Evolutionary conservation across 345 rosid genomes (phyloP), one percentile per base, ranked within the genome.

Genomic region (Linum trigynum): DNA sequence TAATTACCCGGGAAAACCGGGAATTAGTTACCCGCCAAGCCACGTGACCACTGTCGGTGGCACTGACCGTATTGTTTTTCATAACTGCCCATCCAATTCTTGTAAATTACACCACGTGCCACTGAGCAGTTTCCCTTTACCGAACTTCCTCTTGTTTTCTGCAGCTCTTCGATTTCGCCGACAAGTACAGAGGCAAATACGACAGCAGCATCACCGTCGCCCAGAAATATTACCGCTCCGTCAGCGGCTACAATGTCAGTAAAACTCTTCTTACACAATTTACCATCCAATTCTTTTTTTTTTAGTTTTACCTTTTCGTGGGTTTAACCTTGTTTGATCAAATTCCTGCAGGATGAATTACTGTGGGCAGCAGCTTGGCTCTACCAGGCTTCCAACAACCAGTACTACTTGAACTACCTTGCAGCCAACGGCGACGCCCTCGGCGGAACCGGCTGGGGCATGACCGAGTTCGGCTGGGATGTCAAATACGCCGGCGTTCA

Each of bases 141-240:
- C 51, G 37, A 12, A 7, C 67, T 45, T 48, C 41, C n/a, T 57
- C 32, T 0, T 60, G 11, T 5, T 32, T 3, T 38, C 69, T 72
- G 12, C 92, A 94, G 99, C 77, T 94, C 39, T 94, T 94, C 59
- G 88, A 84, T 66, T 90, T 94, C 62, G 99, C 99, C 15, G 97
- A 94, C 83, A 94, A 86, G 74, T 83, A 94, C 90, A 84, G 97
- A 67, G 99, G 97, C 65, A 94, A 94, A 79, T 94, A 94, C 69
- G 97, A 90, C 79, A 71, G 95, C 81, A 90, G 96, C 74, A 88
- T 94, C 66, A 83, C 85, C 0, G 84, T 85, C 9, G 99, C 89
- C 1, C 95, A 80, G 63, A 90, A 94, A 51, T 94, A 88, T 63
- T 94, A 94, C 78, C 76, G 69, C 59, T 94, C 99, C 38, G 69